These are phyloP conservation scores for Albatrellus ellisii DNA, from an alignment of 768 basidiomycete species.

Conservation along the genomic window DNA sequence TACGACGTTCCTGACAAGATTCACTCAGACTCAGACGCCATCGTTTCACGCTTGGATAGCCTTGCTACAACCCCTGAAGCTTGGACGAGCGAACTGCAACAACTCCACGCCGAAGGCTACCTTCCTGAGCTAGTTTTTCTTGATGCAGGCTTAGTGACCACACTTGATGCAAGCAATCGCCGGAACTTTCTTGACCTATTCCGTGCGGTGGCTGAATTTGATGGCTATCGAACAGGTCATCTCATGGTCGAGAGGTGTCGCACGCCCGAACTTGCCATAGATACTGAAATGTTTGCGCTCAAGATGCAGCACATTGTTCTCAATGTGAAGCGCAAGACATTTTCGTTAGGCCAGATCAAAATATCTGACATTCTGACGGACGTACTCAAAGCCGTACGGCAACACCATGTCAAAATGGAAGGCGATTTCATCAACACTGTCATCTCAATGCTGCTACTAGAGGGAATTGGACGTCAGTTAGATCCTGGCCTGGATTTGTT, in stretches of 20 bases:
- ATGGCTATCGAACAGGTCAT: slow-evolving; percentile 89
- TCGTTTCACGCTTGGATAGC: slow-evolving; percentile 57
- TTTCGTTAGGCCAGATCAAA: slow-evolving; percentile 92
- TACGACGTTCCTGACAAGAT: slow-evolving; percentile 3
- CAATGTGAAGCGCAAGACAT: slow-evolving; percentile 90
- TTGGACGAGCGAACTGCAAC: slow-evolving; percentile 61
- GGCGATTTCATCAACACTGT: slow-evolving; percentile 98
- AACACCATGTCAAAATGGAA: slow-evolving; percentile 97
- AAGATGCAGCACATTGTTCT: slow-evolving; percentile 97
- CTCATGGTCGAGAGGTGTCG: slow-evolving; percentile 95
- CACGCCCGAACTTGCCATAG: slow-evolving; percentile 78
- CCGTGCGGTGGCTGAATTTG: slow-evolving; percentile 90
- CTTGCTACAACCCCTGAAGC: slow-evolving; percentile 42
- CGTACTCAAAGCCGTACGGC: slow-evolving; percentile 74
- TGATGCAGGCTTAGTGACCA: slow-evolving; percentile 90
- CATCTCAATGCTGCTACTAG: slow-evolving; percentile 82
- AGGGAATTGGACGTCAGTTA: slow-evolving; percentile 90
- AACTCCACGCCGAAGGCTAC: slow-evolving; percentile 58
- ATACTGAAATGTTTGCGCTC: slow-evolving; percentile 90
- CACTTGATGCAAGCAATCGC: slow-evolving; percentile 70
- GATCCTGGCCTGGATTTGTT: slow-evolving; percentile 91
- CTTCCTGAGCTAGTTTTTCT: slow-evolving; percentile 93
- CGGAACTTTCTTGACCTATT: slow-evolving; percentile 95
- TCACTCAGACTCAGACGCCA: slow-evolving; percentile 21
- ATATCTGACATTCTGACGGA: slow-evolving; percentile 89